Evolutionary conservation across 805 yeast species (phyloP).

Genomic region (Cyberlindnera petersonii): DNA sequence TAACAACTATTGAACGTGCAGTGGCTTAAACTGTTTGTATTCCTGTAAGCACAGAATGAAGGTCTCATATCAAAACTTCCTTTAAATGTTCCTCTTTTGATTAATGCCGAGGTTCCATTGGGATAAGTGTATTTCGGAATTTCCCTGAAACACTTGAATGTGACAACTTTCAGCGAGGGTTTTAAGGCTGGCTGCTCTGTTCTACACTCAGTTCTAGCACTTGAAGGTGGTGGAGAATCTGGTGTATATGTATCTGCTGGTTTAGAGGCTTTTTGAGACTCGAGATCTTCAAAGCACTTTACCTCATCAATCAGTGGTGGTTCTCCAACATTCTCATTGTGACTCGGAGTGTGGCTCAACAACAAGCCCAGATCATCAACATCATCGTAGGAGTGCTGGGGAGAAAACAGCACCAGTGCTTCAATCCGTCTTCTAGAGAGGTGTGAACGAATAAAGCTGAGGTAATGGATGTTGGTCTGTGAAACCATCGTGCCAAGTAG

Average conservation of each 20-base stretch:
- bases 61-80: constrained; percentile 29
- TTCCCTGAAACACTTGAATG: not conserved
- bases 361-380: not conserved
- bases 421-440: constrained; percentile 2
- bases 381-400: not conserved
- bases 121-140: constrained; percentile 8
- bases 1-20: constrained; percentile 13
- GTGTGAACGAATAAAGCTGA: constrained; percentile 7
- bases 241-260: no score
- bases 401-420: not conserved
- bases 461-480: constrained; percentile 1
- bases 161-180: not conserved
- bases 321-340: not conserved
- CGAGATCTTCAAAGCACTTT: no score
- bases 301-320: no score
- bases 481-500: constrained; percentile 1
- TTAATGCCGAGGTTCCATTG: constrained; percentile 15
- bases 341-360: constrained; percentile 2
- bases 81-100: constrained; percentile 28
- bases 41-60: constrained; percentile 19
- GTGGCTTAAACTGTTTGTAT: not conserved
- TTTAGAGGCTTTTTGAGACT: no score
- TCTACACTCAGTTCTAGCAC: no score
- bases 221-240: not conserved
- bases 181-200: not conserved